Evolutionary conservation across 305 asterid species (phyloP).

Genomic region (Fraxinus angustifolia): DNA sequence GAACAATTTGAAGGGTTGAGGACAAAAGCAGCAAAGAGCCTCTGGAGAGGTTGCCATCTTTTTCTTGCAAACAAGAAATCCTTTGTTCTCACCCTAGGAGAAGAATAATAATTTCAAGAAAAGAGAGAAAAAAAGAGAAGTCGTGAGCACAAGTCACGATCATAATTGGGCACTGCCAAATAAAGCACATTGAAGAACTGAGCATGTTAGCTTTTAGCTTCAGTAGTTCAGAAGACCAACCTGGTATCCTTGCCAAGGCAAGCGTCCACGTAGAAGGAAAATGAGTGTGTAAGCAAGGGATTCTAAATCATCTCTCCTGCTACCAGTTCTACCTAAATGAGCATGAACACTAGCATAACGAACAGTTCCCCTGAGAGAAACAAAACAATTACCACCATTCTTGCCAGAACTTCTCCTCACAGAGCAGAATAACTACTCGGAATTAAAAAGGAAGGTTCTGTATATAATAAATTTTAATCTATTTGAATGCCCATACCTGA

Average conservation of each 20-base stretch:
- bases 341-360: conserved; percentile 95
- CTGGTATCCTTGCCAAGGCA: conserved; percentile 97
- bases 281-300: conserved; percentile 90
- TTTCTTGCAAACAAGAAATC: conserved; percentile 85
- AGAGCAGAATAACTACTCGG: background rate
- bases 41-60: conserved; percentile 89
- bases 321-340: conserved; percentile 79
- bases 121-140: background rate
- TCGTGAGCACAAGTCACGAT: background rate
- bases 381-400: conserved; percentile 21
- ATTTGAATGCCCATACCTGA: conserved; percentile 45
- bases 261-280: conserved; percentile 73
- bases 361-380: conserved; percentile 73
- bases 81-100: conserved; percentile 78
- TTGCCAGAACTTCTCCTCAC: background rate
- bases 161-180: background rate
- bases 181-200: background rate
- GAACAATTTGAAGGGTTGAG: conserved; percentile 63
- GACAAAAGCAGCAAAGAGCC: conserved; percentile 67
- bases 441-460: background rate
- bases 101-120: conserved; percentile 17
- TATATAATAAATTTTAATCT: background rate
- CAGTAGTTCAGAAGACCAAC: conserved; percentile 32
- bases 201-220: background rate
- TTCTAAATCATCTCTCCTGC: conserved; percentile 89